These are phyloP conservation scores for Saraca asoca DNA, from an alignment of 331 rosid genomes.

Conservation along the genomic window DNA sequence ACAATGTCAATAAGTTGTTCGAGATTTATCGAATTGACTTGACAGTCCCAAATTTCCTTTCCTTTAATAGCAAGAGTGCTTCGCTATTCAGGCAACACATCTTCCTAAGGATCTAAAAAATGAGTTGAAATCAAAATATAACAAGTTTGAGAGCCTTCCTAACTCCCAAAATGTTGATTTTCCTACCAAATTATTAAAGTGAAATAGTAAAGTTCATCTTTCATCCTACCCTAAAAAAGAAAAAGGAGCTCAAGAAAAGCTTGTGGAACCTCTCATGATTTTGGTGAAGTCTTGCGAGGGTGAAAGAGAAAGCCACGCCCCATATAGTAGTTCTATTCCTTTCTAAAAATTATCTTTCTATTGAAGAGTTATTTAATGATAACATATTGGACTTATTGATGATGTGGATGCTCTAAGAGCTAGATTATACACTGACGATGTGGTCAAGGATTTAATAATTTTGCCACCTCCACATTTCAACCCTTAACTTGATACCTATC, in stretches of 20 bases:
- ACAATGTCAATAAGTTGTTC: constrained; percentile 66
- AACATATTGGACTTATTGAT: too few relatives aligned
- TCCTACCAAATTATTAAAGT: constrained; percentile 79
- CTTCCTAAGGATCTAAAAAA: constrained; percentile 91
- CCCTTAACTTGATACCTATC: too few relatives aligned
- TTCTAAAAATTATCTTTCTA: constrained; percentile 83
- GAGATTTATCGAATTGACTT: constrained; percentile 75
- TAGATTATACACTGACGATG: too few relatives aligned
- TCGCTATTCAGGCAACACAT: constrained; percentile 89
- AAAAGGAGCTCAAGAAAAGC: constrained; percentile 91
- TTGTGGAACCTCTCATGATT: constrained; percentile 85
- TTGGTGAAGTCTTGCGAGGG: constrained; percentile 94
- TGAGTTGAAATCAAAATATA: constrained; percentile 92
- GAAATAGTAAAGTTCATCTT: constrained; percentile 75
- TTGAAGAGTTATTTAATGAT: constrained; percentile 95
- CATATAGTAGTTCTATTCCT: constrained; percentile 88
- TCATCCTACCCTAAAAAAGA: constrained; percentile 79
- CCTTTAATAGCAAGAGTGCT: constrained; percentile 99
- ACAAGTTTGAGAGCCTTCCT: constrained; percentile 69
- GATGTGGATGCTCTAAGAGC: too few relatives aligned
- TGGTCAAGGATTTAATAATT: too few relatives aligned
- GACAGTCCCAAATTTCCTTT: constrained; percentile 97
- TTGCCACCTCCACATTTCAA: too few relatives aligned
- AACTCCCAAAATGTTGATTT: constrained; percentile 82
- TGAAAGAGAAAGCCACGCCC: constrained; percentile 97